A percentile compares a stretch with the other conserved stretches of the same genome.
Evolutionary conservation across 2,329 filamentous ascomycete genomes (phyloP).

Genomic region (Dothideomycetidae sp.): DNA sequence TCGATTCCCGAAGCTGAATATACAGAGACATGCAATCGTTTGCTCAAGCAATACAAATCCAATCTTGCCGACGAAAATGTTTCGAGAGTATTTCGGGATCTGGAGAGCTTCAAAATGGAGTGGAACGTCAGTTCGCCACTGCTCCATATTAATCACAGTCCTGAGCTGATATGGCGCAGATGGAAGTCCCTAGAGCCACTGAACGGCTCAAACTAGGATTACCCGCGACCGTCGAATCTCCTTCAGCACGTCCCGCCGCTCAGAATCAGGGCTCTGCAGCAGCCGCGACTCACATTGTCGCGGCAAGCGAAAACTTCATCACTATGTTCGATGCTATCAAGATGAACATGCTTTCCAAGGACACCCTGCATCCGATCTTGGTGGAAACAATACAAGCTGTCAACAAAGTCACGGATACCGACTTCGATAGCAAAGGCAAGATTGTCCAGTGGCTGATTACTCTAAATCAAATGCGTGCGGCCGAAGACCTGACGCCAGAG

Average conservation of each 20-base stretch:
- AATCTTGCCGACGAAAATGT: slow-evolving; percentile 83
- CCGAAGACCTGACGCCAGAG: slow-evolving; percentile 75
- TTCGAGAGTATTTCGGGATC: slow-evolving; percentile 68
- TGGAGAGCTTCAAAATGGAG: slow-evolving; percentile 80
- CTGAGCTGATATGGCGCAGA: slow-evolving; percentile 35
- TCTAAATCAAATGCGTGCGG: slow-evolving; percentile 93
- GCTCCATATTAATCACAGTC: neutral
- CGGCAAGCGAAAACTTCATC: slow-evolving; percentile 96
- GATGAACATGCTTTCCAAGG: slow-evolving; percentile 82
- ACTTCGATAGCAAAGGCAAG: slow-evolving; percentile 91
- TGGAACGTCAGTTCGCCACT: slow-evolving; percentile 59
- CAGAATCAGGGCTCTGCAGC: slow-evolving; percentile 23
- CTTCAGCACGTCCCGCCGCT: slow-evolving; percentile 33
- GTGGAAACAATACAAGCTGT: slow-evolving; percentile 95
- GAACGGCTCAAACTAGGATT: slow-evolving; percentile 86
- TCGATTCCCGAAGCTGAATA: slow-evolving; percentile 85
- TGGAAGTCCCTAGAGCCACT: slow-evolving; percentile 87
- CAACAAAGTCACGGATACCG: slow-evolving; percentile 88
- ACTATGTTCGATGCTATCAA: slow-evolving; percentile 92
- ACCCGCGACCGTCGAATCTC: slow-evolving; percentile 63
- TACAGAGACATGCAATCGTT: slow-evolving; percentile 85
- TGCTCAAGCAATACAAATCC: slow-evolving; percentile 93
- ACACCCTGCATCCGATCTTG: slow-evolving; percentile 86
- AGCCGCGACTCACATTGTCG: slow-evolving; percentile 54
- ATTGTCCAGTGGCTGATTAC: slow-evolving; percentile 98